Evolutionary conservation across 2,329 filamentous ascomycete genomes (phyloP).

Genomic region (Claviceps monticola): DNA sequence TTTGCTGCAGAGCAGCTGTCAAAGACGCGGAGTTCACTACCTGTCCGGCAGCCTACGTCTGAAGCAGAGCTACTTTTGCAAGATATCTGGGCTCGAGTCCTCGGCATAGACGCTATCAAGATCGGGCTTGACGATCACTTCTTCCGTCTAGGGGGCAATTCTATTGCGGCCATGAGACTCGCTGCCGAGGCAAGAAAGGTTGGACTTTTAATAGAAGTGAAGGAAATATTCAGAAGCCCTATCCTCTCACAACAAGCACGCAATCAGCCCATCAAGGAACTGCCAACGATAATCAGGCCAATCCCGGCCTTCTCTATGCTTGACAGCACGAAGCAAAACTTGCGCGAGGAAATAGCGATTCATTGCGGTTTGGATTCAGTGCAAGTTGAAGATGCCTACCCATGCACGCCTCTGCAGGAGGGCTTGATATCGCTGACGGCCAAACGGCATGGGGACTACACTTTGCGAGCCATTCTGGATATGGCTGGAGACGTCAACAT

Average conservation of each 20-base stretch:
- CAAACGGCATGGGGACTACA: slow-evolving; percentile 20
- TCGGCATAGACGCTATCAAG: slow-evolving; percentile 15
- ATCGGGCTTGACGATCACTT: slow-evolving; percentile 12
- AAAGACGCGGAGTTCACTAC: not conserved
- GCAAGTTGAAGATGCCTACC: slow-evolving; percentile 5
- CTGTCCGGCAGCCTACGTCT: not conserved
- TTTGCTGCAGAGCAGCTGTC: not conserved
- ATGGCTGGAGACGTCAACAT: slow-evolving; percentile 5
- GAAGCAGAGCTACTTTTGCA: not conserved
- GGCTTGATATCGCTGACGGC: slow-evolving; percentile 22
- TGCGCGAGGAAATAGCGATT: not conserved
- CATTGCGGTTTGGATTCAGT: not conserved
- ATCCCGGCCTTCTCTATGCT: not conserved
- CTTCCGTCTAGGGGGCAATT: slow-evolving; percentile 18
- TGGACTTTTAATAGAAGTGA: slow-evolving; percentile 9
- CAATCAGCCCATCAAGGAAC: not conserved
- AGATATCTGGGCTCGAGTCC: slow-evolving; percentile 16
- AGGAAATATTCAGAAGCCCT: slow-evolving; percentile 10
- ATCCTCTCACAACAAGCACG: not conserved
- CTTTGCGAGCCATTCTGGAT: slow-evolving; percentile 11
- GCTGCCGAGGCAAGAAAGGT: slow-evolving; percentile 8
- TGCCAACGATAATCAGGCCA: not conserved
- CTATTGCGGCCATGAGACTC: slow-evolving; percentile 13
- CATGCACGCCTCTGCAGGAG: slow-evolving; percentile 25
- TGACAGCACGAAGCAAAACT: not conserved